Evolutionary conservation across 2,329 filamentous ascomycete genomes (phyloP), one percentile per base, ranked within the genome.

Genomic region (Fusarium verrucosum): DNA sequence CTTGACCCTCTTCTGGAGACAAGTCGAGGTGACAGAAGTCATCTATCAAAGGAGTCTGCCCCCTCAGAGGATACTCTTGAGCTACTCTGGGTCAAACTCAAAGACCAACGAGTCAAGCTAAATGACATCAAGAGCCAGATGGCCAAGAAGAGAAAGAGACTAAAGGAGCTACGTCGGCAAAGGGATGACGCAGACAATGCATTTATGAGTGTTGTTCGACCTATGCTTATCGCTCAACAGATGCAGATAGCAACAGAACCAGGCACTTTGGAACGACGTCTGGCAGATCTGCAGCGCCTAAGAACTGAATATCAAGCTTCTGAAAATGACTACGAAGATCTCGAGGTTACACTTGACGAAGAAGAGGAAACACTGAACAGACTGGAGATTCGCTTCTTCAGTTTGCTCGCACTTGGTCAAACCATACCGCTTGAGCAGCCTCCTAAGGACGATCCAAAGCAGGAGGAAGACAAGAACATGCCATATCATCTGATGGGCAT

Each of bases 311-410:
- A 80, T 32, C 75, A 78, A 38, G 68, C 67, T 7, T 65, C 72
- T 9, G 77, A 81, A 42, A 68, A 70, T 8, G 70, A 66, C 22
- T 81, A 80, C 38, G 79, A 81, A 62, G 62, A 59, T 9, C 69
- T 75, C 1, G 79, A 80, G 49, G 43, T 66, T 11, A 63, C 58
- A 7, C 51, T 80, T 10, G 78, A 79, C 33, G 71, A 77, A 23
- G 70, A 77, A 32, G 76, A 80, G 38, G 73, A 74, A 5, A 70
- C 75, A 4, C 71, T 80, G 11, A 73, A 70, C 26, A 69, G 58
- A 8, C 59, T 80, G 1, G 79, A 82, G 61, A 74, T 71, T 4
- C 70, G 73, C 5, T 77, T 81, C 35, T 79, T 81, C 47, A 77
- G 74, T 55, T 56, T 77, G 17, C 67, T 80, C 16, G 75, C 74